Base-by-base conservation (phyloP, 768 basidiomycete genomes). In the Suillus ampliporus region DNA sequence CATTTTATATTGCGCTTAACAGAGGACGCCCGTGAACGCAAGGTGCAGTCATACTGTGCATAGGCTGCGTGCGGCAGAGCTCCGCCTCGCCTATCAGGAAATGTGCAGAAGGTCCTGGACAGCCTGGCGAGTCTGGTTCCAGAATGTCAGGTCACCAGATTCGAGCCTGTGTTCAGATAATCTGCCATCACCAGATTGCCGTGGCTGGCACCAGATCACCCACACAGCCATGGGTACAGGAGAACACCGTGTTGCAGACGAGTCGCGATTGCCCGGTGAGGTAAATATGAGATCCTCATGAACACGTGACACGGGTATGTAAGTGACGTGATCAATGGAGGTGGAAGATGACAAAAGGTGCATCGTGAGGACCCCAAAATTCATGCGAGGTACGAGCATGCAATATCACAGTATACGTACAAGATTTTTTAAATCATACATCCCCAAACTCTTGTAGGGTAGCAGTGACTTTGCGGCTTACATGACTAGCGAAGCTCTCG, bases 401-500 rank as follows among this genome's bases (percentile, higher is more conserved):
- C 8, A 26, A 26, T 28, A 48, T 26, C 15, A 28, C 8, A 26
- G 15, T 31, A 3, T 31, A 31, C 31, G 31, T 31, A 31, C 31
- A 31, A 31, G 3, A 6, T 31, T 31, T 31, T 31, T 31, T 31
- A 31, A 50, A 50, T 50, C 17, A 50, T 31, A 17, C 10, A 26
- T 56, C 23, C 37, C 9, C 53, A 23, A 17, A 38, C 37, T 43
- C 61, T 21, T 17, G 14, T 31, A 57, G 56, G 34, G 58, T 14
- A 23, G 57, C 48, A 5, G 28, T 37, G 31, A 86, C 68, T 68
- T 86, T 89, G 63, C 84, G 79, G 53, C 78, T 81, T 26, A 91
- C 74, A 79, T 92, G 90, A 63, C 84, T 84, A 23, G 80, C 81
- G 65, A 94, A 89, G 44, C 88, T 85, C 68, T 91, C 89, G 51